Evolutionary conservation across 1,139 yeast genomes (phyloP), one percentile per base, ranked within the genome.

Genomic region (Wickerhamomyces sp.): DNA sequence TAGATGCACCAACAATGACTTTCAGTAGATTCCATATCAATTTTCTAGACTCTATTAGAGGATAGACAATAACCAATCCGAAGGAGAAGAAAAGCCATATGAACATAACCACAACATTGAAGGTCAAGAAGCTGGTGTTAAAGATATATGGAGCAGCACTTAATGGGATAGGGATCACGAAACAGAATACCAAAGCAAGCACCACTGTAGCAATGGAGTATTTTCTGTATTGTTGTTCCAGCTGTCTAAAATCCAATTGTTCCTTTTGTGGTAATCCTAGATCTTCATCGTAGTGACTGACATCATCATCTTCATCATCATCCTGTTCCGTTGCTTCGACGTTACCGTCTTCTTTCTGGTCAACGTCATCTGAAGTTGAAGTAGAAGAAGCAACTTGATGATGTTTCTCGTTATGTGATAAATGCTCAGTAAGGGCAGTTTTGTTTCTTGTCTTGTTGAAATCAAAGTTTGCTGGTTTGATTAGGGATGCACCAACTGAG

Each of bases 401-500:
- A 23, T 45, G 42, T 18, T 49, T 46, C 14, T 45, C 39, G 26
- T 41, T 39, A 15, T 45, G 47, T 10, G 41, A 45, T 18, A 43
- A 31, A 35, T 41, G 39, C 18, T 62, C 60, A 7, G 49, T 46
- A 42, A 68, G 55, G 40, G 65, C 58, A 2, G 71, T 65, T 46
- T 62, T 59, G 47, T 67, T 66, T 53, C 72, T 59, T 1, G 72
- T 69, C 11, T 34, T 48, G 30, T 54, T 51, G 53, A 65, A 70
- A 46, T 68, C 69, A 52, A 68, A 70, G 44, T 67, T 59, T 14
- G 67, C 71, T 11, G 74, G 74, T 55, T 60, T 60, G 30, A 69
- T 58, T 42, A 62, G 54, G 0, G 72, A 65, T 8, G 56, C 44
- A 2, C 50, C 56, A 18, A 65, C 50, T 1, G 72, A 59, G 33